These are phyloP conservation scores for Beverwykella pulmonaria DNA, from an alignment of 495 filamentous ascomycete genomes.

Conservation along the genomic window DNA sequence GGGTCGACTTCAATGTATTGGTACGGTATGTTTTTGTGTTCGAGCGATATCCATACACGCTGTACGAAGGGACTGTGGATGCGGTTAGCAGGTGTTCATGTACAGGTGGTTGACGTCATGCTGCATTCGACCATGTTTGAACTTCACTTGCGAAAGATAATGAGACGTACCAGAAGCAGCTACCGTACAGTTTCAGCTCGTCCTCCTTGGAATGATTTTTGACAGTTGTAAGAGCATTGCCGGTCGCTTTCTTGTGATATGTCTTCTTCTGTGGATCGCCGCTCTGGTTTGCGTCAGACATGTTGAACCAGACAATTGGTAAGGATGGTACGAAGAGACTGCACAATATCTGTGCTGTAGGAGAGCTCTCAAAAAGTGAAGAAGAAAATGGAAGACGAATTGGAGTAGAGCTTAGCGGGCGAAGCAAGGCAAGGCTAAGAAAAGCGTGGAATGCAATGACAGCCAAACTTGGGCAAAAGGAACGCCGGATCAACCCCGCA, in stretches of 20 bases:
- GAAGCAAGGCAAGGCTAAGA: background rate
- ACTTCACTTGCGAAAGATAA: background rate
- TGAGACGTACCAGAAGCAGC: constrained; percentile 80
- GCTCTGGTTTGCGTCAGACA: constrained; percentile 43
- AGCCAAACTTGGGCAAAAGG: background rate
- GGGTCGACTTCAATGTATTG: constrained; percentile 93
- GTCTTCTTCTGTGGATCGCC: constrained; percentile 61
- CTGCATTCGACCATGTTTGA: background rate
- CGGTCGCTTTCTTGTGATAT: constrained; percentile 83
- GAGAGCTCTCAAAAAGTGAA: background rate
- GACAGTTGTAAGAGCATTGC: constrained; percentile 72
- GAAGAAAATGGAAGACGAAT: background rate
- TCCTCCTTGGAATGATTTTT: constrained; percentile 69
- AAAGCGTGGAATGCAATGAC: background rate
- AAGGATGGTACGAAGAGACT: background rate
- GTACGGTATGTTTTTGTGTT: constrained; percentile 78
- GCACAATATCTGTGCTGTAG: background rate
- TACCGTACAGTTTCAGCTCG: constrained; percentile 81
- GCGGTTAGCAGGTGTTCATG: constrained; percentile 15
- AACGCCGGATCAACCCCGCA: background rate
- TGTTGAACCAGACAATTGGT: constrained; percentile 21
- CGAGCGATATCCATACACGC: constrained; percentile 94
- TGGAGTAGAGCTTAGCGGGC: background rate
- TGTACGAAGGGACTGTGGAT: constrained; percentile 74
- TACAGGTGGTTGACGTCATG: constrained; percentile 17